A percentile compares a stretch with the other conserved stretches of the same genome.
These are phyloP conservation scores for Teunomyces kruisii DNA, from an alignment of 805 yeast genomes.

Conservation along the genomic window DNA sequence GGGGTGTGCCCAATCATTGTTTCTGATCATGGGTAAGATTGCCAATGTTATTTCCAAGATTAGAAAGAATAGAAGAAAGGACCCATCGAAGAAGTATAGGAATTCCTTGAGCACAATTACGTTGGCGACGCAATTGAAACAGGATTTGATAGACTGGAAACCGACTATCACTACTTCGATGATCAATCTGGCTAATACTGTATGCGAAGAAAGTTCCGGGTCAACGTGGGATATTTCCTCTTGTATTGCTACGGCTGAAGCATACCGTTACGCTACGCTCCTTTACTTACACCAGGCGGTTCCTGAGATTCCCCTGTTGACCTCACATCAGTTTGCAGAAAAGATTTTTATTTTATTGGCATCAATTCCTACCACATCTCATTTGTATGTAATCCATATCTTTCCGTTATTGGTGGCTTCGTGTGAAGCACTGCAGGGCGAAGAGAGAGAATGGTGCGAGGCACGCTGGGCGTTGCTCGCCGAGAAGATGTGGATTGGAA, in stretches of 20 bases:
- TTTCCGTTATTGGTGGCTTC: conserved; percentile 65
- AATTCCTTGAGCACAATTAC: conserved; percentile 51
- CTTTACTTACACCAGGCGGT: conserved; percentile 68
- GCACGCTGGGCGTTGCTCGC: conserved; percentile 56
- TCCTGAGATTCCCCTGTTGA: conserved; percentile 60
- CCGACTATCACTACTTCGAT: conserved; percentile 45
- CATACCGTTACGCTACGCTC: conserved; percentile 60
- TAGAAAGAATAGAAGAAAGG: conserved; percentile 27
- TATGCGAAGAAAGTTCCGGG: conserved; percentile 14
- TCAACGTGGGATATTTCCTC: conserved; percentile 54
- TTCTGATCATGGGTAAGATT: conserved; percentile 63
- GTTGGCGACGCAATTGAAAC: conserved; percentile 53
- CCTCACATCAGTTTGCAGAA: conserved; percentile 57
- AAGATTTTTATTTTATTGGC: conserved; percentile 60
- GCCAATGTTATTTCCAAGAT: conserved; percentile 55
- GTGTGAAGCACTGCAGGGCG: conserved; percentile 60
- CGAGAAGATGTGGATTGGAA: conserved; percentile 62
- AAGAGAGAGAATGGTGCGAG: conserved; percentile 62
- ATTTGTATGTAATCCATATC: conserved; percentile 58
- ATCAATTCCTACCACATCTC: conserved; percentile 58
- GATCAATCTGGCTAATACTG: conserved; percentile 37
- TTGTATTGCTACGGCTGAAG: conserved; percentile 68
- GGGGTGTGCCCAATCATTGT: conserved; percentile 66
- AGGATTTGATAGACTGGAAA: conserved; percentile 55
- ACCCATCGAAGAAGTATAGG: conserved; percentile 8